These are phyloP conservation scores for Pseudonitzschia delicatissima DNA, from an alignment of 108 stramenopile species.

Conservation along the genomic window DNA sequence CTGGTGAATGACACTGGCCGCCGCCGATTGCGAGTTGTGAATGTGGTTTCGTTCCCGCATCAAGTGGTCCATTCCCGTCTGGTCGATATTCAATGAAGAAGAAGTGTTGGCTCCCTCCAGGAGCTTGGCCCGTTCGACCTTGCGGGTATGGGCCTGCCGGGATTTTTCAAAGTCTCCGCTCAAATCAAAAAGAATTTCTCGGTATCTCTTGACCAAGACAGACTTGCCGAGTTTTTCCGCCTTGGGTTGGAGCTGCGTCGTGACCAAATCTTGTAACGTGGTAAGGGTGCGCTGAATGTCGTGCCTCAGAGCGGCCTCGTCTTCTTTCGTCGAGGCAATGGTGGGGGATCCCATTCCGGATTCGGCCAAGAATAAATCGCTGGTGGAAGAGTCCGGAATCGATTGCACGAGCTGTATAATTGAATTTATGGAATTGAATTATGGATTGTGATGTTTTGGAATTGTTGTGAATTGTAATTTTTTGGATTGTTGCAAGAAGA, in stretches of 20 bases:
- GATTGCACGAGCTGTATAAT: slow-evolving; percentile 32
- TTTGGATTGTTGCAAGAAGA: not conserved
- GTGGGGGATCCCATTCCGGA: slow-evolving; percentile 33
- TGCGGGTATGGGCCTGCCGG: slow-evolving; percentile 41
- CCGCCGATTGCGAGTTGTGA: slow-evolving; percentile 64
- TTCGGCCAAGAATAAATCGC: slow-evolving; percentile 57
- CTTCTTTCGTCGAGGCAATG: slow-evolving; percentile 30
- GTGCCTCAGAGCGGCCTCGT: slow-evolving; percentile 61
- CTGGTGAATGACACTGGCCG: slow-evolving; percentile 63
- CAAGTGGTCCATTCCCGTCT: slow-evolving; percentile 75
- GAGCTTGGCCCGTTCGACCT: slow-evolving; percentile 66
- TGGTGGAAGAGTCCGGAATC: slow-evolving; percentile 21
- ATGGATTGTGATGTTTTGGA: not conserved
- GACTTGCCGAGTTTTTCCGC: slow-evolving; percentile 51
- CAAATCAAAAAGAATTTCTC: slow-evolving; percentile 83
- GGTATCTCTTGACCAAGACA: slow-evolving; percentile 73
- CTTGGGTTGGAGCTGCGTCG: slow-evolving; percentile 58
- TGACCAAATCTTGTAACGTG: slow-evolving; percentile 64
- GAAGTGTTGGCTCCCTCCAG: slow-evolving; percentile 49
- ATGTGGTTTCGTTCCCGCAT: slow-evolving; percentile 79
- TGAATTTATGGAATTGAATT: not conserved
- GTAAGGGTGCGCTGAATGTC: slow-evolving; percentile 73
- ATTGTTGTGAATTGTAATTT: not conserved
- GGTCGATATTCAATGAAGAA: slow-evolving; percentile 15
- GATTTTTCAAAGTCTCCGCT: slow-evolving; percentile 75